phyloP scores from a whole-genome alignment of 345 rosid genomes.

The Salix arbutifolia region DNA sequence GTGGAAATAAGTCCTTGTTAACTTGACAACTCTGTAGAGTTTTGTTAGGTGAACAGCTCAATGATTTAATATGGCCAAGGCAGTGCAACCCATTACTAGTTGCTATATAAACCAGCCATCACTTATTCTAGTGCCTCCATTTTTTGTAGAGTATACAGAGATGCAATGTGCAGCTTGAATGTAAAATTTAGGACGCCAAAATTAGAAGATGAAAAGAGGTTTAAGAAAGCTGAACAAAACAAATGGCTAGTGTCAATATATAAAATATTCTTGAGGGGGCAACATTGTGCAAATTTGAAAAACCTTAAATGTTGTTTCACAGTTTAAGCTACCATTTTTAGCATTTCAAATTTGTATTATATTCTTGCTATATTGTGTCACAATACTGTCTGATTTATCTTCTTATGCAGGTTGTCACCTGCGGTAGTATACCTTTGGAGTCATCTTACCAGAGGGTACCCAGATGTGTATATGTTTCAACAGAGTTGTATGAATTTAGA shows the following conservation, averaged over 20 bases:
- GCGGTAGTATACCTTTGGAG: slow-evolving; percentile 88
- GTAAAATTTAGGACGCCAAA: neutral
- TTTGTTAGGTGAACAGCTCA: neutral
- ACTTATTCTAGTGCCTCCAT: neutral
- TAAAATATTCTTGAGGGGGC: no score
- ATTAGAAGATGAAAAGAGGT: neutral
- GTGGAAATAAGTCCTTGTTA: neutral
- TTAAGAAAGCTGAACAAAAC: neutral
- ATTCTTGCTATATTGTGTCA: neutral
- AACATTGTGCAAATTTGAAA: no score
- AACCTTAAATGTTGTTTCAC: neutral
- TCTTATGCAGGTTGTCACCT: slow-evolving; percentile 74
- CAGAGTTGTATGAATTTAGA: slow-evolving; percentile 73
- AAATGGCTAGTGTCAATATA: neutral
- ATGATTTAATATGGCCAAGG: neutral
- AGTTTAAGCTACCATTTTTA: neutral
- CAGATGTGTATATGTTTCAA: slow-evolving; percentile 78
- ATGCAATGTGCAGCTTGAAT: neutral
- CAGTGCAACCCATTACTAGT: neutral
- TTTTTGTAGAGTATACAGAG: neutral
- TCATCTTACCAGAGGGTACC: slow-evolving; percentile 75
- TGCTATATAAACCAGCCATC: neutral
- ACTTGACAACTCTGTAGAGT: neutral
- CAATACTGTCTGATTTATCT: neutral
- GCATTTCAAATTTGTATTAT: neutral